Evolutionary conservation across 495 filamentous ascomycete genomes (phyloP), one percentile per base, ranked within the genome.

Genomic region (Endocarpon pusillum): DNA sequence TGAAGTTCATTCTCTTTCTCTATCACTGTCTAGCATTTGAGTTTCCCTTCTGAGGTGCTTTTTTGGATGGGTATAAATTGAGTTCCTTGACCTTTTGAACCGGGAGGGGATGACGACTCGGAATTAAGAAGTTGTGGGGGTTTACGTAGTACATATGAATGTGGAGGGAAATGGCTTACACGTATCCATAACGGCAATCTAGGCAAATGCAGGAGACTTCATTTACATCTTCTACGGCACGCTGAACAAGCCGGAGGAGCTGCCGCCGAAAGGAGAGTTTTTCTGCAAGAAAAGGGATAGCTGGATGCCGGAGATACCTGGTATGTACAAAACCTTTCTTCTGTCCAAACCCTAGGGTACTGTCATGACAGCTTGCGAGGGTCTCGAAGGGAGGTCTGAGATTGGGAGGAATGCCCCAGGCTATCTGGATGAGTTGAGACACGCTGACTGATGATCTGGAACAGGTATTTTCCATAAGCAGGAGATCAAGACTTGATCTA

Each of bases 181-280:
- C 18, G 32, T 44, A 19, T 49, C 1, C 3, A 16, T 1, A 9
- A 22, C 21, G 73, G 66, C 62, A 67, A 37, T 51, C 58, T 9
- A n/a, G 67, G 61, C 5, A 70, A 67, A n/a, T n/a, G n/a, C n/a
- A 16, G 58, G 70, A 26, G 45, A 64, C 16, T 76, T 74, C 39
- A 61, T 67, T 0, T 81, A 78, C 40, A 53, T 80, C 33, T 65
- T 69, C 46, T 69, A 69, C 32, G 74, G 75, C 1, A 69, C 69
- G 2, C 43, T 81, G n/a, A 73, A 80, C 39, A 61, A 76, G 36
- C 62, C 71, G 0, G 64, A 64, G 17, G 60, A 57, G 29, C 44
- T 76, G 18, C 69, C 71, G 15, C 73, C 75, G 0, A 78, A 75
- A 50, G 74, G 71, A 0, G 74, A 80, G 45, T 80, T 80, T 59